Percentiles rank a stretch among this genome's conserved stretches.
Evolutionary conservation across 2,329 filamentous ascomycete species (phyloP).

Genomic region (Penicillium expansum): DNA sequence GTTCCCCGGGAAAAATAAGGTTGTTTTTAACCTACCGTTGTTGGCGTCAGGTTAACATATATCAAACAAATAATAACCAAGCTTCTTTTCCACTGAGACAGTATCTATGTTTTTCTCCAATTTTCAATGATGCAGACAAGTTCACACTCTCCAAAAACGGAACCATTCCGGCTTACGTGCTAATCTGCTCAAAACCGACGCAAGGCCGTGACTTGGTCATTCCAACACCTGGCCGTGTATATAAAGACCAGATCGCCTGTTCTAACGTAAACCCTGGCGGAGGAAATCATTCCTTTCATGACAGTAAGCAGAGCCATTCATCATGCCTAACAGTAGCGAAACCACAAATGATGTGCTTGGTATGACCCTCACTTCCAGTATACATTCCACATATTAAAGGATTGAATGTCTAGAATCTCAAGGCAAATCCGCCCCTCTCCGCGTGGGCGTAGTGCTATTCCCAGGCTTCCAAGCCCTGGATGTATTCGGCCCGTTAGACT

Average conservation of each 20-base stretch:
- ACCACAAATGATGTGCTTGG: background rate
- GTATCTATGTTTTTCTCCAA: background rate
- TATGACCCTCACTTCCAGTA: background rate
- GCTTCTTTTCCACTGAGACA: background rate
- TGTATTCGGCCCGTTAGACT: conserved; percentile 49
- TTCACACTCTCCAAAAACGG: background rate
- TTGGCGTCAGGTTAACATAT: background rate
- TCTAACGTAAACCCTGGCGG: too few species aligned
- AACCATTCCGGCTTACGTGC: background rate
- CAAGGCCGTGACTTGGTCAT: background rate
- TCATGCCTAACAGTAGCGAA: too few species aligned
- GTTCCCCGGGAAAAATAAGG: background rate
- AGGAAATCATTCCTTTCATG: background rate
- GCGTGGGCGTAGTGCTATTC: conserved; percentile 32
- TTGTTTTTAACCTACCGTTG: background rate
- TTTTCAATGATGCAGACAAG: background rate
- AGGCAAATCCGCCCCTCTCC: background rate
- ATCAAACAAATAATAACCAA: background rate
- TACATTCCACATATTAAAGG: background rate
- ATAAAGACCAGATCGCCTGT: background rate
- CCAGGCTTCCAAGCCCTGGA: conserved; percentile 46
- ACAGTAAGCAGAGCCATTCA: too few species aligned
- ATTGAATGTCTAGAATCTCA: background rate
- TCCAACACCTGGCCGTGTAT: background rate
- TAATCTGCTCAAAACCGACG: conserved; percentile 1